Percentiles rank a stretch among this genome's conserved stretches.
These are phyloP conservation scores for Bretschneidera sinensis DNA, from an alignment of 345 rosid species.

Conservation along the genomic window DNA sequence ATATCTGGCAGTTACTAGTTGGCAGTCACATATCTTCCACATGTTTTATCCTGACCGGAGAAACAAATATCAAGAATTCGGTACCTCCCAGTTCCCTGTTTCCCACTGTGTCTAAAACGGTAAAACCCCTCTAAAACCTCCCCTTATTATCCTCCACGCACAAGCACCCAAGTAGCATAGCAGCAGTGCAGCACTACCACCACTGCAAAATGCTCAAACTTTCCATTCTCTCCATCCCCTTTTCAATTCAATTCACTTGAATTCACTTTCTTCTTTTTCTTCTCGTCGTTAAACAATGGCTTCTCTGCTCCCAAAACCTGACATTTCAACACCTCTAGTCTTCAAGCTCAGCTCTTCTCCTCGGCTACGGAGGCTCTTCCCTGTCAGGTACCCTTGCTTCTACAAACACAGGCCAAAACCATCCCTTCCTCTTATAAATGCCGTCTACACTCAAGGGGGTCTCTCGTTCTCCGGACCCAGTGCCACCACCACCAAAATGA, in stretches of 20 bases:
- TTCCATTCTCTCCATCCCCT: slow-evolving; percentile 17
- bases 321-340: slow-evolving; percentile 31
- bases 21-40: background rate
- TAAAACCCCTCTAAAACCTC: slow-evolving; percentile 33
- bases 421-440: slow-evolving; percentile 29
- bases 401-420: slow-evolving; percentile 11
- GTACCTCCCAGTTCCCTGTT: too few relatives aligned
- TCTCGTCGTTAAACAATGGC: slow-evolving; percentile 33
- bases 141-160: slow-evolving; percentile 15
- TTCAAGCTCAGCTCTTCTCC: slow-evolving; percentile 30
- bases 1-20: too few relatives aligned
- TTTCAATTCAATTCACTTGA: slow-evolving; percentile 6
- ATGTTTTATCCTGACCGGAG: background rate
- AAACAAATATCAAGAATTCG: too few relatives aligned
- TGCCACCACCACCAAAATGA: slow-evolving; percentile 22
- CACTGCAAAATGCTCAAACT: slow-evolving; percentile 9
- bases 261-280: background rate
- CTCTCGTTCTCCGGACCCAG: slow-evolving; percentile 25
- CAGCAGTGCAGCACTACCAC: background rate
- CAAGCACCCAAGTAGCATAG: background rate
- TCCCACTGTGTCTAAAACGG: slow-evolving; percentile 2
- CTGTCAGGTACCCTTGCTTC: slow-evolving; percentile 20
- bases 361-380: slow-evolving; percentile 30
- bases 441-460: slow-evolving; percentile 38
- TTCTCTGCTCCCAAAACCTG: slow-evolving; percentile 34